Percentiles rank a stretch among this genome's conserved stretches.
Evolutionary conservation across 768 basidiomycete genomes (phyloP).

Genomic region (Auriscalpium orientale): DNA sequence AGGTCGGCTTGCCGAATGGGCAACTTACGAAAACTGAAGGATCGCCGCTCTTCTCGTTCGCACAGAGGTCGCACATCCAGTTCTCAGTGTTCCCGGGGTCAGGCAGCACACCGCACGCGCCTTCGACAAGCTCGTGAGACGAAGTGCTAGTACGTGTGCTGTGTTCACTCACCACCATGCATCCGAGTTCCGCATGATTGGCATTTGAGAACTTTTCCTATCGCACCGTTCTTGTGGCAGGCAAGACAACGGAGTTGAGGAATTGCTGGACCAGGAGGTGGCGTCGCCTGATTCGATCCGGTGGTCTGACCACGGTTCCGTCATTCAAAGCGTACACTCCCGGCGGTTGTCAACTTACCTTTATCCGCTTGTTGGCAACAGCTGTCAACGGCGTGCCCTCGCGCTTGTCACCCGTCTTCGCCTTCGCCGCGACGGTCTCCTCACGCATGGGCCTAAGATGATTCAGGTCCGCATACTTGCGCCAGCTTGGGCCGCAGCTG

Average conservation of each 20-base stretch:
- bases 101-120: slow-evolving; percentile 60
- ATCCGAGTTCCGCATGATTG: slow-evolving; percentile 70
- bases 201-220: slow-evolving; percentile 76
- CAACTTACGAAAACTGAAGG: slow-evolving; percentile 59
- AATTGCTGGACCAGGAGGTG: slow-evolving; percentile 49
- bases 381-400: slow-evolving; percentile 54
- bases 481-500: slow-evolving; percentile 78
- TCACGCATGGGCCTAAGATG: slow-evolving; percentile 60
- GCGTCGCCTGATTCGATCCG: slow-evolving; percentile 43
- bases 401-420: slow-evolving; percentile 37
- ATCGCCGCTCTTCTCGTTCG: slow-evolving; percentile 75
- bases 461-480: slow-evolving; percentile 88
- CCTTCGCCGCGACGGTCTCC: slow-evolving; percentile 41
- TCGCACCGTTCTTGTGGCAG: slow-evolving; percentile 68
- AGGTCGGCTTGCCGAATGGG: neutral
- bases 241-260: slow-evolving; percentile 67
- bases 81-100: slow-evolving; percentile 57
- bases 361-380: slow-evolving; percentile 54
- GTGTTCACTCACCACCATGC: slow-evolving; percentile 58
- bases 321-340: neutral
- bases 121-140: slow-evolving; percentile 26
- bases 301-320: slow-evolving; percentile 30
- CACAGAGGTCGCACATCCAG: slow-evolving; percentile 86
- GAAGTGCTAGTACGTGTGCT: neutral
- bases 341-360: slow-evolving; percentile 28